phyloP scores from a whole-genome alignment of 2,329 filamentous ascomycete species.

The Cytospora schulzeri region DNA sequence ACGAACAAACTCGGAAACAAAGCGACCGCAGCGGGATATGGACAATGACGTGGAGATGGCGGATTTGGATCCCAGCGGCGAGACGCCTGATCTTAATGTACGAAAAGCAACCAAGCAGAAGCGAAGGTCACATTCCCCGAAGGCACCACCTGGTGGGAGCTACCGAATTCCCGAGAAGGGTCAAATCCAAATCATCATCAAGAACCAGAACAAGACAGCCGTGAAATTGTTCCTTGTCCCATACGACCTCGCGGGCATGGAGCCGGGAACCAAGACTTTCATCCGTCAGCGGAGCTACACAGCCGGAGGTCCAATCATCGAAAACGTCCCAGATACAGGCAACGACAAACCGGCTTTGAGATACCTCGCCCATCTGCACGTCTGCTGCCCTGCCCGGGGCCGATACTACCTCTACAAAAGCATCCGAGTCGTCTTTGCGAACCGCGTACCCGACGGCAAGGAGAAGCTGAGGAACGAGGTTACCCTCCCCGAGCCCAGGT shows the following conservation, averaged over 20 bases:
- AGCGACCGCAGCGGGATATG: slow-evolving; percentile 35
- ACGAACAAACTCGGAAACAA: not conserved
- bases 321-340: slow-evolving; percentile 51
- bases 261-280: slow-evolving; percentile 91
- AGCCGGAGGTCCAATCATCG: slow-evolving; percentile 74
- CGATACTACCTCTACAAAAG: slow-evolving; percentile 90
- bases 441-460: slow-evolving; percentile 92
- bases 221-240: slow-evolving; percentile 95
- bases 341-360: slow-evolving; percentile 72
- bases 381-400: slow-evolving; percentile 82
- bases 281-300: slow-evolving; percentile 94
- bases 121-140: slow-evolving; percentile 54
- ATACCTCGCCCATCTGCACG: slow-evolving; percentile 90
- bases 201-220: slow-evolving; percentile 97
- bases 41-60: slow-evolving; percentile 36
- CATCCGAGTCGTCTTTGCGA: slow-evolving; percentile 93
- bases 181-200: slow-evolving; percentile 94
- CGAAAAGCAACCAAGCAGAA: slow-evolving; percentile 44
- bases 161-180: slow-evolving; percentile 94
- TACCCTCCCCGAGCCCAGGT: slow-evolving; percentile 84
- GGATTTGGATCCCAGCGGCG: slow-evolving; percentile 24
- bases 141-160: slow-evolving; percentile 78
- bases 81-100: not conserved
- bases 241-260: slow-evolving; percentile 91
- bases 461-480: slow-evolving; percentile 90